Percentiles rank a stretch among this genome's conserved stretches.
phyloP scores from a whole-genome alignment of 805 yeast species.

The Starmerella khaoyaiensis region DNA sequence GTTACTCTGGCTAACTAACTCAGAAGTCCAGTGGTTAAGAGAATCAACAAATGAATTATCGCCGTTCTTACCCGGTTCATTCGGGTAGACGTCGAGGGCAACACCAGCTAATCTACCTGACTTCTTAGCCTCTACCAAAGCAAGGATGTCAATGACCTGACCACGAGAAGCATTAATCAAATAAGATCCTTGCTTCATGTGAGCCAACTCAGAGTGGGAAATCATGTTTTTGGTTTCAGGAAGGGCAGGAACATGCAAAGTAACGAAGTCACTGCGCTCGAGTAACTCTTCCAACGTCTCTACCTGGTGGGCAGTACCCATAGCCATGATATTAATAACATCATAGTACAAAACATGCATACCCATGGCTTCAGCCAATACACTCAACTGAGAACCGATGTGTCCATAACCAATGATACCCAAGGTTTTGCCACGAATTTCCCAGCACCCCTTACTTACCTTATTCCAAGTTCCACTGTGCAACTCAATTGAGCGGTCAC shows the following conservation, averaged over 20 bases:
- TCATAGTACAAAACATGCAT: slow-evolving; percentile 93
- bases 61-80: slow-evolving; percentile 96
- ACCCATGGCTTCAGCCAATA: slow-evolving; percentile 94
- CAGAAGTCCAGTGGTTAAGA: slow-evolving; percentile 73
- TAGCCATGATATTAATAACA: slow-evolving; percentile 80
- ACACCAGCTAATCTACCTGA: slow-evolving; percentile 93
- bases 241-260: slow-evolving; percentile 90
- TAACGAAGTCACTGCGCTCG: slow-evolving; percentile 69
- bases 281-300: slow-evolving; percentile 71
- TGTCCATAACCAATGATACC: slow-evolving; percentile 98
- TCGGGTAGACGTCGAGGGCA: slow-evolving; percentile 90
- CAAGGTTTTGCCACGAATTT: slow-evolving; percentile 93
- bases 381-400: slow-evolving; percentile 93
- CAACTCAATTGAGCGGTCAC: slow-evolving; percentile 90
- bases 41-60: slow-evolving; percentile 58
- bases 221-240: slow-evolving; percentile 84
- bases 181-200: slow-evolving; percentile 93
- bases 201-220: slow-evolving; percentile 79
- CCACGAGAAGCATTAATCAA: slow-evolving; percentile 95
- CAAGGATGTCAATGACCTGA: slow-evolving; percentile 92
- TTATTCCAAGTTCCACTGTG: slow-evolving; percentile 98
- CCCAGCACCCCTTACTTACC: slow-evolving; percentile 93
- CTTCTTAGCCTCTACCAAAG: slow-evolving; percentile 81
- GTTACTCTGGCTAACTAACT: slow-evolving; percentile 69
- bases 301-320: slow-evolving; percentile 94